Base-by-base conservation (phyloP, 306 rosid genomes). In the Chamaecrista fasciculata region DNA sequence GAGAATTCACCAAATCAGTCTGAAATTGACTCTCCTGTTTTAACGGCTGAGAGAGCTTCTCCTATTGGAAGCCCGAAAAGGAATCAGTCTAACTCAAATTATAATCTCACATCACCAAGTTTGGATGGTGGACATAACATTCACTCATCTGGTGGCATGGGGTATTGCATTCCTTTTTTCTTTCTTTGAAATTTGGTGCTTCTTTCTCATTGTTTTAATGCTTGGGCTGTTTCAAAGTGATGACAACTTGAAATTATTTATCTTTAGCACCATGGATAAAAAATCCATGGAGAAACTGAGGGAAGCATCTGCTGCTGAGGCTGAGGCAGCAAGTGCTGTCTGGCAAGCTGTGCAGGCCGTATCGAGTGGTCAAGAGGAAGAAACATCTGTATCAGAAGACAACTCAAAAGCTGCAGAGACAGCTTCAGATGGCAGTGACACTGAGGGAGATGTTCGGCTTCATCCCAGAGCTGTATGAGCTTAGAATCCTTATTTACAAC, bases 291-390 rank as follows among this genome's bases (percentile, higher is more conserved):
- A 94, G 86, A 94, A 95, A 81, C 85, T 95, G 70, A 86, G 99
- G 82, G 90, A 89, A 78, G 99, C 99, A 78, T 95, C 99, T 63
- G 97, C 99, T 76, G 99, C 97, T 34, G 99, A 95, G 88, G 99
- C 99, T 51, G 96, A 89, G 90, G 99, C 85, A 48, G 99, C 97
- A 6, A 80, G 66, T 81, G 97, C 99, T 75, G 97, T 91, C 66
- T 95, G 99, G 99, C 97, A 91, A 70, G 87, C 95, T 36, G 85
- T 82, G 76, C 96, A 89, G 74, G 55, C 82, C 67, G 53, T 80
- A 73, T 81, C 97, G 48, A 75, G 74, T 40, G 70, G 85, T 63
- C 76, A 90, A 62, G 74, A 86, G 63, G 97, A 89, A 78, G 97
- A 85, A 81, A 83, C 96, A 67, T 89, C 89, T 49, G 78, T 81